A percentile compares a stretch with the other conserved stretches of the same genome.
Evolutionary conservation across 176 grass and related monocot genomes (phyloP).

Genomic region (Rhynchospora breviuscula): DNA sequence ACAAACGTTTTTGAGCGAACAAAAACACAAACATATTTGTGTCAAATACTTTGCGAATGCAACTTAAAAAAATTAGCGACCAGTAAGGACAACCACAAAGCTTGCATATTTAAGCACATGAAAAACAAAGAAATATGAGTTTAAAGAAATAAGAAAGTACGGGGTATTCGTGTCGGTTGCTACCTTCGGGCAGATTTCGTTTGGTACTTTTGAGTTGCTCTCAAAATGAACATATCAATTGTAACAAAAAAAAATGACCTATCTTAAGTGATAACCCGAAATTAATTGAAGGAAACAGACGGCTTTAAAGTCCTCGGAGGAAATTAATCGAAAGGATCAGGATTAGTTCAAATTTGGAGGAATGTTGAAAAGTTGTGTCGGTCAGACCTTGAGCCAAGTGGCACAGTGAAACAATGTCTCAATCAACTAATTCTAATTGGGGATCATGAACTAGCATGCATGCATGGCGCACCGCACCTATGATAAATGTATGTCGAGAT

Average conservation of each 20-base stretch:
- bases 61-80: background rate
- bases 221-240: background rate
- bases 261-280: no score
- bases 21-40: background rate
- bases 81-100: background rate
- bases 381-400: conserved; percentile 29
- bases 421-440: background rate
- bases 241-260: no score
- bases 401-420: conserved; percentile 20
- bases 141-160: background rate
- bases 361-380: conserved; percentile 10
- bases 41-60: background rate
- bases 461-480: conserved; percentile 23
- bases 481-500: conserved; percentile 11
- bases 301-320: no score
- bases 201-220: background rate
- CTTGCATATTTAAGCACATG: no score
- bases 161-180: no score
- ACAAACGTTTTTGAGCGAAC: background rate
- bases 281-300: no score
- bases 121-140: background rate
- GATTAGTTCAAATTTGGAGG: background rate
- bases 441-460: background rate
- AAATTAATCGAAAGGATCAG: background rate
- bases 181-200: no score